Conservation (phyloP, 1,284 basidiomycete genomes). For the Moniliophthora roreri region DNA sequence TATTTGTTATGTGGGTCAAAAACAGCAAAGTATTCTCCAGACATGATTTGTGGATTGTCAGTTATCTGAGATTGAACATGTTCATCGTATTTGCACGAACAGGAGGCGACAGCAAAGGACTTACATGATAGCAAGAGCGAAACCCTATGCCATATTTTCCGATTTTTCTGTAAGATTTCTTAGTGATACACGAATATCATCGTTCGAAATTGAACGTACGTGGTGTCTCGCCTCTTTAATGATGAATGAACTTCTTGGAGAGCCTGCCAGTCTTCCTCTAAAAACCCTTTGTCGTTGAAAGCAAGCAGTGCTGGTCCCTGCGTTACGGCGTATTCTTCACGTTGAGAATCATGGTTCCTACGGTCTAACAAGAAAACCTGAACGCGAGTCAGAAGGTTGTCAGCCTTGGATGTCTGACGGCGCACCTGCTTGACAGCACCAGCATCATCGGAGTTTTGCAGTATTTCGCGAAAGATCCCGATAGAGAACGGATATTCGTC, state of each 20-base stretch:
- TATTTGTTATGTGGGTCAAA: slow-evolving; percentile 40
- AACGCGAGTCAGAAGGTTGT: slow-evolving; percentile 9
- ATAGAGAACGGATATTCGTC: slow-evolving; percentile 41
- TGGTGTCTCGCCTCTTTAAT: slow-evolving; percentile 42
- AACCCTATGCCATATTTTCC: slow-evolving; percentile 56
- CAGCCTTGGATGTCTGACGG: slow-evolving; percentile 15
- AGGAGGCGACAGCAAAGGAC: background rate
- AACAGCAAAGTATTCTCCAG: slow-evolving; percentile 36
- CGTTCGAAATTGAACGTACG: slow-evolving; percentile 27
- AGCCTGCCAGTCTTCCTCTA: slow-evolving; percentile 42
- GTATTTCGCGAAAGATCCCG: slow-evolving; percentile 42
- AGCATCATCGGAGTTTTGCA: slow-evolving; percentile 52
- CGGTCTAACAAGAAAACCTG: slow-evolving; percentile 45
- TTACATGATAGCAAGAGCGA: slow-evolving; percentile 48
- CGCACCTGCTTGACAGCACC: slow-evolving; percentile 35
- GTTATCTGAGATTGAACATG: slow-evolving; percentile 47
- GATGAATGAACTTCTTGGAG: slow-evolving; percentile 44
- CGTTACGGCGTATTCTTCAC: slow-evolving; percentile 31
- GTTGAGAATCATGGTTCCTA: slow-evolving; percentile 28
- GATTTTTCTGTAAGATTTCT: slow-evolving; percentile 44
- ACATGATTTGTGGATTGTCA: slow-evolving; percentile 50
- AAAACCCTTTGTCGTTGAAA: slow-evolving; percentile 42
- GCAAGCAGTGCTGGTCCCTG: slow-evolving; percentile 50
- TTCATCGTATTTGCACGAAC: background rate
- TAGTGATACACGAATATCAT: background rate